Evolutionary conservation across 768 basidiomycete genomes (phyloP).

Genomic region (Mycena capillaripes): DNA sequence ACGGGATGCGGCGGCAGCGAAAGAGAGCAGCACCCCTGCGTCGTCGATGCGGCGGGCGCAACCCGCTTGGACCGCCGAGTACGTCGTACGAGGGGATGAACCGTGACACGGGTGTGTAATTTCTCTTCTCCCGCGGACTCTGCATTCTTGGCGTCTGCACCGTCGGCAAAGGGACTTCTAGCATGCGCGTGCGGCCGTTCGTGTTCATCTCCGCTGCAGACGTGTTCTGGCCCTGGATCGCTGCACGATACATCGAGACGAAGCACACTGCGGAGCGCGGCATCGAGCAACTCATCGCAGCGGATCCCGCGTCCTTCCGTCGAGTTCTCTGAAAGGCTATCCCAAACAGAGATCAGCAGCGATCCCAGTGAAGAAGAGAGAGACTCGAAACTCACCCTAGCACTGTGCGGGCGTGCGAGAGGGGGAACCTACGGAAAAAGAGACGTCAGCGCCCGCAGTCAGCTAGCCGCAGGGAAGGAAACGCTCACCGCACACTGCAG

Average conservation of each 20-base stretch:
- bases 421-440: too few relatives aligned
- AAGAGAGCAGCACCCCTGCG: too few relatives aligned
- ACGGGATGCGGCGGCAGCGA: too few relatives aligned
- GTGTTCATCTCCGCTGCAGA: slow-evolving; percentile 97
- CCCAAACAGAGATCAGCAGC: too few relatives aligned
- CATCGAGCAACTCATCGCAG: slow-evolving; percentile 68
- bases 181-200: slow-evolving; percentile 76
- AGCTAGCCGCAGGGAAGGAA: too few relatives aligned
- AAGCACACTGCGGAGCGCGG: slow-evolving; percentile 90
- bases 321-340: too few relatives aligned
- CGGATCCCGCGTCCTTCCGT: slow-evolving; percentile 62
- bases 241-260: slow-evolving; percentile 90
- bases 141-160: slow-evolving; percentile 64
- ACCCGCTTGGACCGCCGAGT: slow-evolving; percentile 71
- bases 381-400: too few relatives aligned
- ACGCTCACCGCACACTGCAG: too few relatives aligned
- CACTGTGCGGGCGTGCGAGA: too few relatives aligned
- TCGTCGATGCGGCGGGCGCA: slow-evolving; percentile 63
- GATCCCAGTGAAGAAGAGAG: too few relatives aligned
- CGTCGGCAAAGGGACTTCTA: slow-evolving; percentile 43
- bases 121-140: slow-evolving; percentile 21
- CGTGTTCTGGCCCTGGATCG: slow-evolving; percentile 89
- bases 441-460: too few relatives aligned
- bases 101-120: slow-evolving; percentile 85
- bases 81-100: slow-evolving; percentile 86